Evolutionary conservation across 257 asterid genomes (phyloP).

Genomic region (Cinchona pubescens): DNA sequence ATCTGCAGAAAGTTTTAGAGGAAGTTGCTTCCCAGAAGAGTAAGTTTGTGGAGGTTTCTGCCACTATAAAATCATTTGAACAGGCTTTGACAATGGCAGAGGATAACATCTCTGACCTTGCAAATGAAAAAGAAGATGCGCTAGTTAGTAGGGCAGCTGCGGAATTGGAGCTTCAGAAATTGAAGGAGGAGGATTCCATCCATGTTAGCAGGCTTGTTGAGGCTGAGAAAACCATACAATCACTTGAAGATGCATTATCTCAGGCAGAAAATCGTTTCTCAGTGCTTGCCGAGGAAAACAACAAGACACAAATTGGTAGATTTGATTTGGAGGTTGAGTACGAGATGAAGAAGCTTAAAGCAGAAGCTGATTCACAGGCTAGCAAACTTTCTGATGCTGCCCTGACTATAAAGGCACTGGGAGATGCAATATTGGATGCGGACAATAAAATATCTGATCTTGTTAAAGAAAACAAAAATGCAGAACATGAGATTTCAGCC

Average conservation of each 20-base stretch:
- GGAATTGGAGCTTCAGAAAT: conserved; percentile 27
- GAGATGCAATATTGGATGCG: conserved; percentile 51
- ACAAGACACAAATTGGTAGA: conserved; percentile 38
- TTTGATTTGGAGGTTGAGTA: conserved; percentile 57
- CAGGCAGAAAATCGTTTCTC: conserved; percentile 54
- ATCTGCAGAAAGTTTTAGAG: conserved; percentile 55
- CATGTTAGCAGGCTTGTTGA: conserved; percentile 47
- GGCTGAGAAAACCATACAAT: conserved; percentile 57
- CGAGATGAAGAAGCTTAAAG: conserved; percentile 63
- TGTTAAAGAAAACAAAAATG: conserved; percentile 51
- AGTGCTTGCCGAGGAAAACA: conserved; percentile 60
- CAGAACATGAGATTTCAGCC: conserved; percentile 52
- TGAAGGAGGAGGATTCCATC: conserved; percentile 37
- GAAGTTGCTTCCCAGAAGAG: conserved; percentile 47
- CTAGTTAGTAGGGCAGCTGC: conserved; percentile 17
- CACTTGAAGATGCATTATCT: conserved; percentile 75
- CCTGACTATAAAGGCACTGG: conserved; percentile 54
- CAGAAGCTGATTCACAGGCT: conserved; percentile 53
- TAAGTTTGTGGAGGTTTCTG: conserved; percentile 55
- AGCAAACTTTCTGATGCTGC: conserved; percentile 63
- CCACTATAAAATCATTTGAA: conserved; percentile 29
- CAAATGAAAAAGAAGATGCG: conserved; percentile 23
- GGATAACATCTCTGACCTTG: conserved; percentile 20
- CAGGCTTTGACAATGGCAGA: conserved; percentile 28
- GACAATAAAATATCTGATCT: conserved; percentile 52